A percentile compares a stretch with the other conserved stretches of the same genome.
Evolutionary conservation across 1,284 basidiomycete species (phyloP).

Genomic region (Naganishia liquefaciens): DNA sequence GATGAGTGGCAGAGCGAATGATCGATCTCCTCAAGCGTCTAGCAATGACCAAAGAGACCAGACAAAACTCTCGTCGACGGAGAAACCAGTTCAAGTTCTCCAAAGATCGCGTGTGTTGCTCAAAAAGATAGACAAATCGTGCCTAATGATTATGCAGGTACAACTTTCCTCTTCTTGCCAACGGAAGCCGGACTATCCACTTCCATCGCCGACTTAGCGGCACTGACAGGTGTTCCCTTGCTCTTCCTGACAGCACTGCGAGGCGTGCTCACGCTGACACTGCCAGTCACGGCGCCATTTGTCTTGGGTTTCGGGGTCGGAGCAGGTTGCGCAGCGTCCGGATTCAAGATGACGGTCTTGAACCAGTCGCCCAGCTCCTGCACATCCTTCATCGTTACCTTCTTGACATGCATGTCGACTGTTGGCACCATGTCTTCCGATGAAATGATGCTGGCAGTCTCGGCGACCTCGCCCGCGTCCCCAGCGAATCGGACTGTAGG

Average conservation of each 20-base stretch:
- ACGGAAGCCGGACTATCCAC: slow-evolving; percentile 21
- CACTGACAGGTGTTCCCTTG: slow-evolving; percentile 9
- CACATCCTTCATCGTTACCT: slow-evolving; percentile 21
- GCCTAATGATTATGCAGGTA: slow-evolving; percentile 11
- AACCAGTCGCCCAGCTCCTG: slow-evolving; percentile 26
- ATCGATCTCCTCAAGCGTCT: too few relatives aligned
- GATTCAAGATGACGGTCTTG: slow-evolving; percentile 22
- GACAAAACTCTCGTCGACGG: too few relatives aligned
- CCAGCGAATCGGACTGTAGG: slow-evolving; percentile 13
- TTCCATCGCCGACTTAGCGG: neutral
- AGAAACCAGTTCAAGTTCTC: too few relatives aligned
- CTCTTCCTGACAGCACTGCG: slow-evolving; percentile 11
- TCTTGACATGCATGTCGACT: slow-evolving; percentile 24
- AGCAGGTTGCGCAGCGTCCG: slow-evolving; percentile 2
- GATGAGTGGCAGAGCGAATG: too few relatives aligned
- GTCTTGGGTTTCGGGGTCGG: slow-evolving; percentile 13
- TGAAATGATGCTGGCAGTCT: slow-evolving; percentile 21
- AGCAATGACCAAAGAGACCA: too few relatives aligned
- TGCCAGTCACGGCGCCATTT: neutral
- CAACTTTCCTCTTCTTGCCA: slow-evolving; percentile 29
- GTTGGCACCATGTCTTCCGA: slow-evolving; percentile 14
- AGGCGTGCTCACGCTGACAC: neutral
- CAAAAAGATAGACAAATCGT: too few relatives aligned
- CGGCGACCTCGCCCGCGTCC: slow-evolving; percentile 5
- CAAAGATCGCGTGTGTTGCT: too few relatives aligned